Evolutionary conservation across 306 rosid species (phyloP).

Genomic region (Styphnolobium japonicum): DNA sequence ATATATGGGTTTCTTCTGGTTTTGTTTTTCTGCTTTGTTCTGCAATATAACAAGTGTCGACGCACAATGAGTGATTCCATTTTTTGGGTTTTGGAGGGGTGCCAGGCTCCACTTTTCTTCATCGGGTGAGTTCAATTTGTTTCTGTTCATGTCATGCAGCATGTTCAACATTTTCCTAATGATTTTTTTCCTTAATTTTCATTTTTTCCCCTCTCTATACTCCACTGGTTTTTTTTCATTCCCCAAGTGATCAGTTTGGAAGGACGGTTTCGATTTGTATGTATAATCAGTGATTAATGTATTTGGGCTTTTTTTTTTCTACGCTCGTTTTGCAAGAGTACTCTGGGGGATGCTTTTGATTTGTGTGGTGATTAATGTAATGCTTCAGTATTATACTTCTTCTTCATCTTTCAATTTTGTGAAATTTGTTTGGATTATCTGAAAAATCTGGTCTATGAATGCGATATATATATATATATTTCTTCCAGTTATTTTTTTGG

Average conservation of each 20-base stretch:
- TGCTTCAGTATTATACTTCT: background rate
- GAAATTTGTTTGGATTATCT: background rate
- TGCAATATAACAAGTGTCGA: constrained; percentile 2
- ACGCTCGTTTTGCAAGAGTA: background rate
- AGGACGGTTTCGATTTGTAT: background rate
- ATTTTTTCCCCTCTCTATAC: background rate
- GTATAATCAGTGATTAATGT: background rate
- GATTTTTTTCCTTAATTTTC: background rate
- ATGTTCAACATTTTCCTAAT: constrained; percentile 2
- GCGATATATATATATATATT: background rate
- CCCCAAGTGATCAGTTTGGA: constrained; percentile 2
- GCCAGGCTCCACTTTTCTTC: background rate
- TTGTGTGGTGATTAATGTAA: background rate
- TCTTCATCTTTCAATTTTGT: background rate
- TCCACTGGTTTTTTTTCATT: background rate
- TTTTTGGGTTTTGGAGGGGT: background rate
- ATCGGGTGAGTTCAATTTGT: constrained; percentile 6
- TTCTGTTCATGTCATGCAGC: constrained; percentile 14
- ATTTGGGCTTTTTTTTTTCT: background rate
- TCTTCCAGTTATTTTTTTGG: background rate
- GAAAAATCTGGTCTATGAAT: background rate
- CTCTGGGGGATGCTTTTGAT: background rate
- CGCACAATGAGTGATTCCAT: constrained; percentile 29
- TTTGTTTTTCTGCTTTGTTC: constrained; percentile 3
- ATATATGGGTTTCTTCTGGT: constrained; percentile 25